A percentile compares a stretch with the other conserved stretches of the same genome.
Evolutionary conservation across 139 green algal genomes (phyloP).

Genomic region (Tetradesmus obliquus): DNA sequence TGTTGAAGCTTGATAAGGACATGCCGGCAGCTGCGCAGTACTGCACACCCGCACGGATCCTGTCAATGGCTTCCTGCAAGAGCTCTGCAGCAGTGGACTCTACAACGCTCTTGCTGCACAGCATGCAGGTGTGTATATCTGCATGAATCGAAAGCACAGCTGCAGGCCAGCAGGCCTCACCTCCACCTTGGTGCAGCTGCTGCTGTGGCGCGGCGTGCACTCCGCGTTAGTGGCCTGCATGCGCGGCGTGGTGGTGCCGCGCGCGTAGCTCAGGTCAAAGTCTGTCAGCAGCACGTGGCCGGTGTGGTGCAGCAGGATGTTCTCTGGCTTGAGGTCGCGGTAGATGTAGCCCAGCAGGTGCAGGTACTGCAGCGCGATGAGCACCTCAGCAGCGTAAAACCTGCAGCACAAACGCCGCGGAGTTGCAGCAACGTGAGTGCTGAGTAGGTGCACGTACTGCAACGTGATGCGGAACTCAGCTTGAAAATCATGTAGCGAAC

Average conservation of each 20-base stretch:
- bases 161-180: not conserved
- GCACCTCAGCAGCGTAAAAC: conserved; percentile 95
- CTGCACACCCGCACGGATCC: no score
- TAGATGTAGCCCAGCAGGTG: conserved; percentile 98
- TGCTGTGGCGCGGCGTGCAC: not conserved
- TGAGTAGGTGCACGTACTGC: conserved; percentile 98
- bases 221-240: conserved; percentile 48
- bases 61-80: no score
- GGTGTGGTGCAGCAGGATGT: conserved; percentile 92
- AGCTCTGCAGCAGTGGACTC: no score
- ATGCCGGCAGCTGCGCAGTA: no score
- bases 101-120: no score
- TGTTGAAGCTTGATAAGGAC: no score
- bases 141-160: not conserved
- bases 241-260: conserved; percentile 63
- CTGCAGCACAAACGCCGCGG: conserved; percentile 21
- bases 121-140: no score
- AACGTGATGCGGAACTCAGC: conserved; percentile 94
- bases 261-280: conserved; percentile 94
- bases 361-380: conserved; percentile 98
- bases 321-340: conserved; percentile 99
- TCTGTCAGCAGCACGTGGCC: conserved; percentile 98
- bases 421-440: conserved; percentile 38
- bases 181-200: conserved; percentile 45
- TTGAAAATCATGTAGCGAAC: no score